Base-by-base conservation (phyloP, 139 green algal genomes). In the Volvox africanus region DNA sequence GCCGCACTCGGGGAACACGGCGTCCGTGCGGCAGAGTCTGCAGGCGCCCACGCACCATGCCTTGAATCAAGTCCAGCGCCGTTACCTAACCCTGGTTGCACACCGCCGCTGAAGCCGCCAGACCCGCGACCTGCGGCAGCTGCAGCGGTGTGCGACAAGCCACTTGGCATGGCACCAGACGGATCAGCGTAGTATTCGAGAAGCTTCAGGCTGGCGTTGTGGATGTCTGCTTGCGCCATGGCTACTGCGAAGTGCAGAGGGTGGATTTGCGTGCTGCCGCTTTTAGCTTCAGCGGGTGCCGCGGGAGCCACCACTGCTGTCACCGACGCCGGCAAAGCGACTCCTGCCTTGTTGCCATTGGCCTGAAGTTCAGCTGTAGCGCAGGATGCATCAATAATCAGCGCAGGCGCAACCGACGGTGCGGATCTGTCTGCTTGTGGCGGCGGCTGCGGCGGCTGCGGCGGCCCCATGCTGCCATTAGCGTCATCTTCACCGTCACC, bases 181-280 rank as follows among this genome's bases (percentile, higher is more conserved):
- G 86, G 86, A 32, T 90, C 86, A 9, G 86, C 86, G n/a, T 65
- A 90, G 30, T 83, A 83, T n/a, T 83, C 86, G 0, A 90, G 73
- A 9, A 84, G 73, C 30, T 61, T 61, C 0, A 90, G 71, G 50
- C 50, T 84, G 50, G 55, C 21, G 50, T 14, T 33, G 1, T 75
- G 71, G 73, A 90, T 83, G 5, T 75, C 50, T 2, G 50, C n/a
- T 13, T 83, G 73, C 19, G 86, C 86, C 30, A n/a, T 26, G 0
- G 73, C 50, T 0, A 90, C 86, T 1, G 86, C 86, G 16, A 24
- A 1, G 69, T 84, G 86, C 21, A 71, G 17, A 0, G 82, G 35
- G 65, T 80, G 82, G 2, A 55, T 36, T 18, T 55, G 76, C 9
- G 2, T 28, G 65, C 65, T 73, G 65, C 21, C 11, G 65, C 21